Evolutionary conservation across 1,284 basidiomycete genomes (phyloP).

Genomic region (Ustilago esculenta): DNA sequence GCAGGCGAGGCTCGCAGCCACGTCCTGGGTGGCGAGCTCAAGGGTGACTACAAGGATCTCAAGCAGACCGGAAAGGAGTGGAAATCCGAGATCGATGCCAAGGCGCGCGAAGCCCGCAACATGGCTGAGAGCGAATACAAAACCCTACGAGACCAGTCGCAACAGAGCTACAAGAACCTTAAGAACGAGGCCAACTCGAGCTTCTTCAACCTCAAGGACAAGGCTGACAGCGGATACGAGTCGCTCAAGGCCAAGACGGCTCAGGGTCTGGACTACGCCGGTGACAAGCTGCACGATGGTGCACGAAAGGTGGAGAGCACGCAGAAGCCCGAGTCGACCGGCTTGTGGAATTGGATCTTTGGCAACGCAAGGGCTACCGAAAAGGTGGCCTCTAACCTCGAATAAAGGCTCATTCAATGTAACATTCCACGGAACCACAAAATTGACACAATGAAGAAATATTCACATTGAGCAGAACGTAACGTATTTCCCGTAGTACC

Average conservation of each 20-base stretch:
- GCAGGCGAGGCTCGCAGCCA: constrained; percentile 26
- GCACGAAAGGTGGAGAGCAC: constrained; percentile 36
- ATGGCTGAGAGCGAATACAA: constrained; percentile 37
- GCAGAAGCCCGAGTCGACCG: constrained; percentile 37
- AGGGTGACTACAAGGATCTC: constrained; percentile 21
- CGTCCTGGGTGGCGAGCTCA: constrained; percentile 8
- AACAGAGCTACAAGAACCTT: constrained; percentile 39
- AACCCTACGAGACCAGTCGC: constrained; percentile 21
- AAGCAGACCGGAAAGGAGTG: constrained; percentile 40
- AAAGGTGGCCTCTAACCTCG: constrained; percentile 42
- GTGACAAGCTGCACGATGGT: constrained; percentile 41
- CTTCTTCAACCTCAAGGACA: constrained; percentile 35
- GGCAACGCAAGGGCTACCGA: constrained; percentile 40
- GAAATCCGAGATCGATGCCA: constrained; percentile 40
- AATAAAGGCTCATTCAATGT: constrained; percentile 8
- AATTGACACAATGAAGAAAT: no score
- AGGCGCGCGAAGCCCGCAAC: constrained; percentile 28
- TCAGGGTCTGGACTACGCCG: constrained; percentile 39
- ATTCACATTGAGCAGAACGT: no score
- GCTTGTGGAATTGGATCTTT: constrained; percentile 50
- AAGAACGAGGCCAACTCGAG: constrained; percentile 36
- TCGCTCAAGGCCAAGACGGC: constrained; percentile 28
- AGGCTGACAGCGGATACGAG: constrained; percentile 39
- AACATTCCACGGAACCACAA: no score
- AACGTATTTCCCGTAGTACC: no score